Base-by-base conservation (phyloP, 1,139 yeast genomes). In the Zygosaccharomyces pseudobailii region DNA sequence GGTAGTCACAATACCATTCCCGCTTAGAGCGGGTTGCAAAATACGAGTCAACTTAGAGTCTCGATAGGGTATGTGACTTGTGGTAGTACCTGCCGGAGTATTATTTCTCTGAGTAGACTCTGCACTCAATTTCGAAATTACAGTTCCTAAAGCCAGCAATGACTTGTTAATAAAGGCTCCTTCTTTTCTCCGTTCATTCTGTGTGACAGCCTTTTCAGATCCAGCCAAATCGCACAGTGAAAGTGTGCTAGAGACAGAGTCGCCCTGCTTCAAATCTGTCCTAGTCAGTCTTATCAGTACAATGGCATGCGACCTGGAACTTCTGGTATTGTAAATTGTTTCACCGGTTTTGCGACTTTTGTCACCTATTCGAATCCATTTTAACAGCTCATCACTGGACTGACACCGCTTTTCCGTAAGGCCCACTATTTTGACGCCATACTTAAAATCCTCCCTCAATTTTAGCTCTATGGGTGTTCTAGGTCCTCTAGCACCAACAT, bases 151-250 rank as follows among this genome's bases (percentile, higher is more conserved):
- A 0, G 97, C 95, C 49, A 92, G 71, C 39, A 90, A 74, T 0
- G 97, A 89, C 63, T 88, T 87, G 70, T 92, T 92, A 62, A 92
- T 92, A 62, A 76, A 90, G 0, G 96, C 79, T 20, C 97, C 97
- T 69, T 92, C 97, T 65, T 88, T 87, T 49, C 97, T 73, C 58
- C 97, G 76, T 47, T 67, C 96, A 0, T 75, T 69, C 60, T 89
- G 88, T 1, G 85, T 76, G 0, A 95, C 84, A 0, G 96, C 97
- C 48, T 87, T 76, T 67, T 92, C 98, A 17, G 96, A 86, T 21
- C 98, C 98, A 0, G 98, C 98, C 60, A 92, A 75, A 68, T 92
- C 98, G 72, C 97, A 92, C 48, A 92, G 73, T 23, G 94, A 87
- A 34, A 92, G 76, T 0, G 92, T 82, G 31, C 92, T 77, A 43